Base-by-base conservation (phyloP, 164 flowering plant species). In the Stephania cephalantha region DNA sequence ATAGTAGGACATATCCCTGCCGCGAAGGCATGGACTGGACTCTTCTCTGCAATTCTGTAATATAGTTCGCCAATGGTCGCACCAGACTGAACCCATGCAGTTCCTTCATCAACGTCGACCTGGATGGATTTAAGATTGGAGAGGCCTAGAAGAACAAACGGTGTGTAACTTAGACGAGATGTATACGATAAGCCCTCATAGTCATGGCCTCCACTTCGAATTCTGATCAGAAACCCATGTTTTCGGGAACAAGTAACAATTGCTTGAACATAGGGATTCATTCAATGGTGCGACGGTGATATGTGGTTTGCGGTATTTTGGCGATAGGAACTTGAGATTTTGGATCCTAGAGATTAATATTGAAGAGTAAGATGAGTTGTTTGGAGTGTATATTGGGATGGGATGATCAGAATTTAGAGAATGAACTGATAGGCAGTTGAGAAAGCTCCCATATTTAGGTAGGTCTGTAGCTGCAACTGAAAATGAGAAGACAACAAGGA, bases 41-140 rank as follows among this genome's bases (percentile, higher is more conserved):
- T 86, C 58, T 82, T 79, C 64, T 78, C 84, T 6, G 75, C 79
- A 35, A 86, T 82, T 15, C 77, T 68, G 64, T 83, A 82, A 46
- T 78, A 84, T n/a, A 86, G 46, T 55, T 85, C 86, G 1, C 87
- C 89, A 1, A 82, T 30, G 1, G 77, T 80, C 3, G 88, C 85
- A 1, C 90, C 90, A 5, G 80, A 76, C 35, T 85, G 79, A 1
- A 31, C 35, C 35, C 35, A 31, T 3, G 35, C 35, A 3, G 35
- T 31, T 31, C 35, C 35, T 31, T 31, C 35, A 31, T 31, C 35
- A 31, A 31, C 35, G 35, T 31, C 35, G 35, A 31, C 35, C 35
- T 31, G 35, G 35, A 31, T 31, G 35, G 35, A 31, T 31, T 31
- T 31, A 31, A 31, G 35, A 31, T 31, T 31, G 35, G 35, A 31